A percentile compares a stretch with the other conserved stretches of the same genome.
Evolutionary conservation across 345 rosid genomes (phyloP).

Genomic region (Arabis hirsuta): DNA sequence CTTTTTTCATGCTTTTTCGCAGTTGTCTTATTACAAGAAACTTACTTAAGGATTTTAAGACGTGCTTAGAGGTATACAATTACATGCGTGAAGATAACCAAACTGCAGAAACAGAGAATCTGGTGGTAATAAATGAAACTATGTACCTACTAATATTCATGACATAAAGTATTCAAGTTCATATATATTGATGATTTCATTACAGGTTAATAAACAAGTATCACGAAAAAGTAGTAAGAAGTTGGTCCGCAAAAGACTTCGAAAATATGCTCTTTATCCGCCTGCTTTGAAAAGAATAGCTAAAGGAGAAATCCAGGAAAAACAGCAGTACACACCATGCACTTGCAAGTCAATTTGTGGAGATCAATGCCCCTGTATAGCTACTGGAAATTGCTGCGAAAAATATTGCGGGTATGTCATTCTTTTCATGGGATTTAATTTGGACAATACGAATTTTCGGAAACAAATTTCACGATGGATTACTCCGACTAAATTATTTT

Average conservation of each 20-base stretch:
- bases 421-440: neutral
- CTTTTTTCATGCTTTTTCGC: slow-evolving; percentile 37
- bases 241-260: slow-evolving; percentile 62
- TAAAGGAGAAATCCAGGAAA: slow-evolving; percentile 60
- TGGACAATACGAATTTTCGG: no score
- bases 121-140: slow-evolving; percentile 26
- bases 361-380: slow-evolving; percentile 74
- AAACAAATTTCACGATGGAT: no score
- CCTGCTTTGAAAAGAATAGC: slow-evolving; percentile 69
- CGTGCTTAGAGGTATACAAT: slow-evolving; percentile 74
- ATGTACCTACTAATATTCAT: neutral
- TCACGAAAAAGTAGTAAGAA: slow-evolving; percentile 49
- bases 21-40: slow-evolving; percentile 89
- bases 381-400: slow-evolving; percentile 85
- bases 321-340: slow-evolving; percentile 89
- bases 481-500: no score
- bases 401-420: slow-evolving; percentile 91
- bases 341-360: slow-evolving; percentile 86
- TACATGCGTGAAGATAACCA: slow-evolving; percentile 61
- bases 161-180: neutral
- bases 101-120: slow-evolving; percentile 11
- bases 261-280: slow-evolving; percentile 83
- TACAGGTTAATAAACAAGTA: slow-evolving; percentile 21
- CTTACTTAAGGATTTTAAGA: slow-evolving; percentile 72
- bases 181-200: neutral